Conservation (phyloP, 352 stramenopile genomes). For the Globisporangium carolinianum region DNA sequence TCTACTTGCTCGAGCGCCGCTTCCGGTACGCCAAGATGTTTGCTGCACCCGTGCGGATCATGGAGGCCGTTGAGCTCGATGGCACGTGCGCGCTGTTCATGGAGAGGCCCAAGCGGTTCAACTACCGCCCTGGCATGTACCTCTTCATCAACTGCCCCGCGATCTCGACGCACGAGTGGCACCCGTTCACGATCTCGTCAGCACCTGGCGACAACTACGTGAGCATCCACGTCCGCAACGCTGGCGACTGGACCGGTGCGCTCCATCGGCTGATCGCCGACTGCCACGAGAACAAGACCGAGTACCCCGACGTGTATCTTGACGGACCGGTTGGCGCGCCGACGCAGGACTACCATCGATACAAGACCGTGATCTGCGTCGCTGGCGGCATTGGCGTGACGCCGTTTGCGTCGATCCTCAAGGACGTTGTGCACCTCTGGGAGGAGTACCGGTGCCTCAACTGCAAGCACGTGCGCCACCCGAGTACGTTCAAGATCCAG, state of each 20-base stretch:
- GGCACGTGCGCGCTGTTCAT: constrained; percentile 69
- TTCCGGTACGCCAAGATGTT: constrained; percentile 76
- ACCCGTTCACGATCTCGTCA: constrained; percentile 90
- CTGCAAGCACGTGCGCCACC: constrained; percentile 66
- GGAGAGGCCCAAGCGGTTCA: constrained; percentile 68
- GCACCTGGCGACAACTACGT: constrained; percentile 79
- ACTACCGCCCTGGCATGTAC: constrained; percentile 80
- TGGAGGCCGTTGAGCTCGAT: constrained; percentile 59
- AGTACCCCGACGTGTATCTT: constrained; percentile 68
- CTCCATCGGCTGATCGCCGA: constrained; percentile 52
- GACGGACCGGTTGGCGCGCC: constrained; percentile 70
- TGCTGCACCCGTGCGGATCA: constrained; percentile 49
- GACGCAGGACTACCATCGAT: constrained; percentile 70
- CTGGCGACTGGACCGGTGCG: constrained; percentile 66
- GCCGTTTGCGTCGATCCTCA: constrained; percentile 76
- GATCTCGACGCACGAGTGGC: constrained; percentile 83
- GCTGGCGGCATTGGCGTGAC: constrained; percentile 77
- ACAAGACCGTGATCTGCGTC: constrained; percentile 72
- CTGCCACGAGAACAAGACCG: constrained; percentile 50
- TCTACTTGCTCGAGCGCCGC: constrained; percentile 66
- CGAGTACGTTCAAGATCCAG: constrained; percentile 65
- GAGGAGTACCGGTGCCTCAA: constrained; percentile 70
- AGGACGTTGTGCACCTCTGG: constrained; percentile 68
- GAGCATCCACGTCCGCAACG: constrained; percentile 70
- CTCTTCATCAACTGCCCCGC: constrained; percentile 82